phyloP scores from a whole-genome alignment of 169 alveolate species.

The Plasmodium gonderi region DNA sequence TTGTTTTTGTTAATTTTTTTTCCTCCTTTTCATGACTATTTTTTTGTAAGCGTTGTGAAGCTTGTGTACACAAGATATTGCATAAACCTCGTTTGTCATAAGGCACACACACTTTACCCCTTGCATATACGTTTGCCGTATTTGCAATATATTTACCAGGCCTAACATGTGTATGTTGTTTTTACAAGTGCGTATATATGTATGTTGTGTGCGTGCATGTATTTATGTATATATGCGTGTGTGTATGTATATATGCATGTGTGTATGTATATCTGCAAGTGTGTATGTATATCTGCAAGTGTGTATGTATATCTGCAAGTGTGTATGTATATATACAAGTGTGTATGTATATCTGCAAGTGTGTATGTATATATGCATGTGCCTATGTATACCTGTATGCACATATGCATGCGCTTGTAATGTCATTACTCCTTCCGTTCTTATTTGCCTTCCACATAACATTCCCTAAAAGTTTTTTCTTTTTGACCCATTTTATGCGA shows the following conservation, averaged over 20 bases:
- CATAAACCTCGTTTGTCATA: background rate
- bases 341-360: no score
- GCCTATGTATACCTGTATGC: no score
- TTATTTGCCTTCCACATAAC: background rate
- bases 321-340: no score
- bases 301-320: no score
- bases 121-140: background rate
- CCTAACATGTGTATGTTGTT: no score
- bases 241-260: background rate
- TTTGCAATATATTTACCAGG: background rate
- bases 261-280: background rate
- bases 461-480: background rate
- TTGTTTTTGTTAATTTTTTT: slow-evolving; percentile 9
- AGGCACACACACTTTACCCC: no score
- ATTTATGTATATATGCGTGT: background rate
- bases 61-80: background rate
- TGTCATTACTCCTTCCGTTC: background rate
- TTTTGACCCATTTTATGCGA: background rate
- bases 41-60: background rate
- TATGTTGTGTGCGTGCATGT: no score
- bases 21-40: background rate
- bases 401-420: background rate
- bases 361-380: no score
- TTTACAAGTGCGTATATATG: no score
- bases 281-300: background rate